Conservation (phyloP, 2,329 filamentous ascomycete species). For the Allantophomopsis lycopodina region DNA sequence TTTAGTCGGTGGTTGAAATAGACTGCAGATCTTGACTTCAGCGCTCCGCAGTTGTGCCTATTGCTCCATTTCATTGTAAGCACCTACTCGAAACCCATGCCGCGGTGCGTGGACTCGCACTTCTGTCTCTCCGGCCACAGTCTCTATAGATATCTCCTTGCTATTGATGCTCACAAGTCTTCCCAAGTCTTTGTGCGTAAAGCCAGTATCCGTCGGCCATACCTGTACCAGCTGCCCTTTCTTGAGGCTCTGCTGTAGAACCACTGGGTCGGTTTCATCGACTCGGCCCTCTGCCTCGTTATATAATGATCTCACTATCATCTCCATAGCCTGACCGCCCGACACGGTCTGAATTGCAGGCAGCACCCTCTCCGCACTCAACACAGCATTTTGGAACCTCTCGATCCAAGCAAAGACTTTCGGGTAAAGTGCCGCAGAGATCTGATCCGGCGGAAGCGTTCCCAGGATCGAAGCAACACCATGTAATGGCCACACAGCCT, state of each 20-base stretch:
- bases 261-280: conserved; percentile 33
- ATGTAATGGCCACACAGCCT: conserved; percentile 53
- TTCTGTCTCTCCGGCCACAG: conserved; percentile 23
- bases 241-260: conserved; percentile 25
- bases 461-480: conserved; percentile 46
- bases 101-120: conserved; percentile 48
- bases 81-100: conserved; percentile 36
- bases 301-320: conserved; percentile 21
- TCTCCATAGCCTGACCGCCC: conserved; percentile 31
- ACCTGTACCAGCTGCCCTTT: conserved; percentile 39
- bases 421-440: conserved; percentile 40
- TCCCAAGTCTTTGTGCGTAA: conserved; percentile 42
- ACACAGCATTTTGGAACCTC: conserved; percentile 38
- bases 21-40: no score
- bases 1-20: no score
- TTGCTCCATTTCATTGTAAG: no score
- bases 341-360: no score
- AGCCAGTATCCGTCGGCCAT: conserved; percentile 49
- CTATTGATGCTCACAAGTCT: conserved; percentile 34
- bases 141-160: conserved; percentile 44
- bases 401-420: conserved; percentile 48
- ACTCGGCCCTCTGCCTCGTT: conserved; percentile 29
- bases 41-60: no score
- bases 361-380: conserved; percentile 20
- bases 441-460: conserved; percentile 33